Base-by-base conservation (phyloP, 331 rosid genomes). In the Telfairia occidentalis region DNA sequence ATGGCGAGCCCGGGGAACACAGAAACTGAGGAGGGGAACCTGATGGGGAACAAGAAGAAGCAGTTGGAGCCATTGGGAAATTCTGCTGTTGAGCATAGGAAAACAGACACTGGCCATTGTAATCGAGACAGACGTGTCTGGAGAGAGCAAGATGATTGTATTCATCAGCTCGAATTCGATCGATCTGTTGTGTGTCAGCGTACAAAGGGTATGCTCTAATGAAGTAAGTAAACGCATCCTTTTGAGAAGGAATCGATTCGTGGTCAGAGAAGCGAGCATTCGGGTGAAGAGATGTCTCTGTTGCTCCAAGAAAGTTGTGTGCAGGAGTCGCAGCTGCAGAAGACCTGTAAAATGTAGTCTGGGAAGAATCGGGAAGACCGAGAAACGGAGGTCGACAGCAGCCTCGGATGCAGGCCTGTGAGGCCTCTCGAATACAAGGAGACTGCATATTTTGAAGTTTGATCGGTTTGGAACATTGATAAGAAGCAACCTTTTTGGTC, bases 21-120 rank as follows among this genome's bases (percentile, higher is more conserved):
- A 54, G 12, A 2, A 59, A 73, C 2, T 16, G 65, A 34, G 67
- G 26, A 34, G 30, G 48, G 9, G 76, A 21, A 46, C 82, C 38
- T 8, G 86, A 67, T 67, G 80, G 80, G n/a, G 84, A 23, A 4
- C 85, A 84, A 2, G 91, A 75, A 29, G 89, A 57, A 77, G 81
- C 82, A 28, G 60, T 9, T 43, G 78, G 57, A 77, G 75, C 38
- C 8, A 29, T 6, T 61, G 83, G 69, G 18, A 57, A 75, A 12
- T 71, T 78, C 26, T 76, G 89, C 10, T 74, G 82, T 73, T 86
- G 93, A 74, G 82, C 54, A 35, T 75, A 83, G 16, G 98, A 92
- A 85, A 92, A 92, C 74, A 92, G 96, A 71, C 98, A 90, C 74
- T 67, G 79, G 0, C 97, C 98, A 7, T 79, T 70, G 67, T 92